These are phyloP conservation scores for Phtheirospermum japonicum DNA, from an alignment of 257 asterid species.

Conservation along the genomic window DNA sequence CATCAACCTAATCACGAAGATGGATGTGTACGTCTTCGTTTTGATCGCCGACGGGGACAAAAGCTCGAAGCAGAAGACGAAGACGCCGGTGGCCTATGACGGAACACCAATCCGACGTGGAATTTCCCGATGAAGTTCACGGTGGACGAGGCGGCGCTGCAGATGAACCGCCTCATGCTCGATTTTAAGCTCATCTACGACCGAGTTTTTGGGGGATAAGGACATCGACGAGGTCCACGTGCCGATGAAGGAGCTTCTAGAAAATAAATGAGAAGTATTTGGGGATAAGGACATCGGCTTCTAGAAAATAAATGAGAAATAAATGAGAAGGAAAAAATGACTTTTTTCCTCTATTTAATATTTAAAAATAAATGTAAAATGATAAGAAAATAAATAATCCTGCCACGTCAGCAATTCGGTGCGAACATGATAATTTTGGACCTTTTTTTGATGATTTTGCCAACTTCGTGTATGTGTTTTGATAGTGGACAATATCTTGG, in stretches of 20 bases:
- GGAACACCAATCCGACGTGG: slow-evolving; percentile 73
- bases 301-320: no score
- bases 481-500: no score
- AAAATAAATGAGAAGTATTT: no score
- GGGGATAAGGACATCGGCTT: no score
- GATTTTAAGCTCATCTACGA: slow-evolving; percentile 61
- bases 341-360: no score
- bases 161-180: slow-evolving; percentile 56
- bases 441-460: no score
- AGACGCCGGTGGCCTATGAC: slow-evolving; percentile 55
- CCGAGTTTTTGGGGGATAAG: slow-evolving; percentile 69
- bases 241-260: slow-evolving; percentile 71
- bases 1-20: slow-evolving; percentile 62
- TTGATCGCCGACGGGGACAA: slow-evolving; percentile 54
- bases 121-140: slow-evolving; percentile 68
- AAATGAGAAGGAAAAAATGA: no score
- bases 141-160: slow-evolving; percentile 59
- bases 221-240: slow-evolving; percentile 77
- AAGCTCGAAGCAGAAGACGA: slow-evolving; percentile 49
- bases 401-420: no score
- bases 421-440: no score
- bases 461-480: no score
- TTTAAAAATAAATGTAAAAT: no score
- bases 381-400: no score
- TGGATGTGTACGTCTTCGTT: slow-evolving; percentile 82